Conservation (phyloP, 371 early-diverging fungal species). For the Funneliformis caledonium region DNA sequence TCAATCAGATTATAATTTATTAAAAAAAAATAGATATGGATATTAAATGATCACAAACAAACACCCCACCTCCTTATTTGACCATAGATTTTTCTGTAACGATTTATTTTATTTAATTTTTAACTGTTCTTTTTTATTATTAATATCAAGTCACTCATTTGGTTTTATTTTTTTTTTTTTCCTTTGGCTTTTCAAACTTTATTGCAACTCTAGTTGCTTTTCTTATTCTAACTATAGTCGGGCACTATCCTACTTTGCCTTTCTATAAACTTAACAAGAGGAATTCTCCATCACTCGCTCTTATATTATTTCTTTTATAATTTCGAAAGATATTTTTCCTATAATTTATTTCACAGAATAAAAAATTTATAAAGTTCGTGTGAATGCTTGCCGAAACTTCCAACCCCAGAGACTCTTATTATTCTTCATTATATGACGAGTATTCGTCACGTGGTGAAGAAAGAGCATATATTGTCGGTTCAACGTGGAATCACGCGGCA, state of each 20-base stretch:
- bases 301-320: not conserved
- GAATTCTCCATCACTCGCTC: not conserved
- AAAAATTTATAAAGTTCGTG: not conserved
- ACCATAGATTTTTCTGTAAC: too few relatives aligned
- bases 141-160: not conserved
- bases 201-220: not conserved
- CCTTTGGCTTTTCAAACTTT: too few relatives aligned
- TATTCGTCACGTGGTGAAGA: conserved; percentile 8
- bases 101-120: not conserved
- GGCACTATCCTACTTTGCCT: not conserved
- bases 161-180: not conserved
- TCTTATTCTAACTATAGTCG: not conserved
- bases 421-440: conserved; percentile 36
- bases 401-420: conserved; percentile 33
- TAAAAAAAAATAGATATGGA: not conserved
- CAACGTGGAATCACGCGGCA: not conserved
- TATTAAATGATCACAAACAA: not conserved
- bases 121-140: too few relatives aligned
- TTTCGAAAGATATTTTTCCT: not conserved
- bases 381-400: conserved; percentile 33
- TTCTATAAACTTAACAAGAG: not conserved
- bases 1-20: too few relatives aligned
- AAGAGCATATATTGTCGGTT: not conserved
- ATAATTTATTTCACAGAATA: not conserved
- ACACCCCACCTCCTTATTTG: not conserved